Percentiles rank a stretch among this genome's conserved stretches.
Evolutionary conservation across 192 early-diverging fungal genomes (phyloP).

Genomic region (Coemansia sp.): DNA sequence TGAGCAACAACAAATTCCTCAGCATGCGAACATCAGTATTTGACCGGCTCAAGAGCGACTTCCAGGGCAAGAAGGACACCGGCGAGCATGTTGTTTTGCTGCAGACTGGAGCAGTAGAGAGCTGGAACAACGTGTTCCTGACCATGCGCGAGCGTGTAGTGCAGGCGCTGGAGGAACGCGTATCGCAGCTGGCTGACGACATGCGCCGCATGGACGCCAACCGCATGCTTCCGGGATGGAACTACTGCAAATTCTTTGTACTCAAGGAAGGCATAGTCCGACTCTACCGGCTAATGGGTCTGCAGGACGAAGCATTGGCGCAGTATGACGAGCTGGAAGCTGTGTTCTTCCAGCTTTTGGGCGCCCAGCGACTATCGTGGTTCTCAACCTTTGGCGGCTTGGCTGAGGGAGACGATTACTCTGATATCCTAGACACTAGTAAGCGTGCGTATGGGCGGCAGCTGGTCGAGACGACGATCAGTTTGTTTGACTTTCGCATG

Average conservation of each 20-base stretch:
- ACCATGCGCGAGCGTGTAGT: constrained; percentile 69
- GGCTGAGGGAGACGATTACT: constrained; percentile 85
- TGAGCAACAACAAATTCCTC: constrained; percentile 56
- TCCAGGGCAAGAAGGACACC: constrained; percentile 58
- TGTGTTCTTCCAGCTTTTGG: constrained; percentile 88
- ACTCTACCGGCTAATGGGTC: constrained; percentile 85
- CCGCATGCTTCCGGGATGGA: constrained; percentile 97
- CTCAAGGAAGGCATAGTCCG: constrained; percentile 89
- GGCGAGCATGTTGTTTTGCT: constrained; percentile 39
- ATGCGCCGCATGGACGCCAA: constrained; percentile 88
- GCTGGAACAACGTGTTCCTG: constrained; percentile 47
- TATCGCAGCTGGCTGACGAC: constrained; percentile 61
- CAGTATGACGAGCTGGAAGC: constrained; percentile 99
- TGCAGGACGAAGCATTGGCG: constrained; percentile 86
- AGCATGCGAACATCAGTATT: constrained; percentile 69
- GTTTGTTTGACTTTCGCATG: constrained; percentile 95
- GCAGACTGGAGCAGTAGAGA: constrained; percentile 26
- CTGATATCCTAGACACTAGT: constrained; percentile 75
- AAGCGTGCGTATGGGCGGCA: constrained; percentile 85
- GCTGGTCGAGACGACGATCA: constrained; percentile 89
- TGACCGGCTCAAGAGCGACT: constrained; percentile 89
- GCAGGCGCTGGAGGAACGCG: constrained; percentile 75
- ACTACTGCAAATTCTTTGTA: constrained; percentile 97
- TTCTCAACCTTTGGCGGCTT: constrained; percentile 91
- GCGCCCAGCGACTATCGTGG: constrained; percentile 87